phyloP scores from a whole-genome alignment of 2,329 filamentous ascomycete genomes.

The Metarhizium sp. region DNA sequence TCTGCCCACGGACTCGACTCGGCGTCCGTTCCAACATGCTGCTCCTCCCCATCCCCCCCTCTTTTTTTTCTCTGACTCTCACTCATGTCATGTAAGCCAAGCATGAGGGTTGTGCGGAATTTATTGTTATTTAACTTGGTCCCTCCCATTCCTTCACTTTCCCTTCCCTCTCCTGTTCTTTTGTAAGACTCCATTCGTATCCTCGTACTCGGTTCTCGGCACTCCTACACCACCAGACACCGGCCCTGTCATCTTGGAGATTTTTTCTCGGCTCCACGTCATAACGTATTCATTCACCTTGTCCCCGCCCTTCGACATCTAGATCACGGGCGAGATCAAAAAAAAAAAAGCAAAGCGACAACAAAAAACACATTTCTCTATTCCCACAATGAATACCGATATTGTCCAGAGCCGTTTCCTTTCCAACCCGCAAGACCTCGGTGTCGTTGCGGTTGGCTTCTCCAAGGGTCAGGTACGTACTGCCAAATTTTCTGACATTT shows the following conservation, averaged over 20 bases:
- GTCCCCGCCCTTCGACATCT: not conserved
- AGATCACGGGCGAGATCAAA: not conserved
- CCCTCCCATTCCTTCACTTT: conserved; percentile 1
- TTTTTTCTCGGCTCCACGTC: not conserved
- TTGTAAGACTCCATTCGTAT: not conserved
- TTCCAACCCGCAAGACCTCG: conserved; percentile 67
- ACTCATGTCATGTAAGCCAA: not conserved
- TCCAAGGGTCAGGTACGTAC: conserved; percentile 80
- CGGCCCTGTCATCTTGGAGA: not conserved
- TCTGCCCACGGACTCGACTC: conserved; percentile 1
- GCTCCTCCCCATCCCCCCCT: not conserved
- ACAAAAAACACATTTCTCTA: not conserved
- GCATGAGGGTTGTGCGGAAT: not conserved
- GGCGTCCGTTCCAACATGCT: not conserved
- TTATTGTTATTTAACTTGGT: not conserved
- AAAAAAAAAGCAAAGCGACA: not conserved
- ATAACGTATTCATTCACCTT: not conserved
- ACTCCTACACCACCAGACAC: not conserved
- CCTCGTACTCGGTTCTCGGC: not conserved
- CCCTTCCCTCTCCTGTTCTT: conserved; percentile 3
- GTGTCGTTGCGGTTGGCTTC: conserved; percentile 91
- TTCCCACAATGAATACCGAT: conserved; percentile 38
- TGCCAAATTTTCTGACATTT: not conserved
- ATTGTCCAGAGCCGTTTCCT: conserved; percentile 65
- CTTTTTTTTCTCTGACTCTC: not conserved